These are phyloP conservation scores for Taiozyma sp. DNA, from an alignment of 1,139 yeast genomes.

Conservation along the genomic window DNA sequence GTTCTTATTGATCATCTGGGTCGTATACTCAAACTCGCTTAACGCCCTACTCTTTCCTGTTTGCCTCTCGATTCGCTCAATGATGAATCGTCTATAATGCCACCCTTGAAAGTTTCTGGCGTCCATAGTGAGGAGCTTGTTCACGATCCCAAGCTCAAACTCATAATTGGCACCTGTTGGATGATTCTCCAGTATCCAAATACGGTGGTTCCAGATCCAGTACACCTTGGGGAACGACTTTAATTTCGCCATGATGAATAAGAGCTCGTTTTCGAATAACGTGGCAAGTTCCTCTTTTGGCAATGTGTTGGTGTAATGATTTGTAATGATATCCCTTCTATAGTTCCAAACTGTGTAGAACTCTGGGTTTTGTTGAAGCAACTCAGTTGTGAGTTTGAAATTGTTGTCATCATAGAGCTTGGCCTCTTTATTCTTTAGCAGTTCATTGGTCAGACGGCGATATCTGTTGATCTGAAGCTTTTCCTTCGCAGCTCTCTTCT, in stretches of 20 bases:
- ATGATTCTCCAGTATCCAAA: slow-evolving; percentile 68
- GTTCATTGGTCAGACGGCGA: slow-evolving; percentile 37
- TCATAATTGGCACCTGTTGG: slow-evolving; percentile 56
- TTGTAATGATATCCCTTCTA: slow-evolving; percentile 63
- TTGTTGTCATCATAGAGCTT: slow-evolving; percentile 35
- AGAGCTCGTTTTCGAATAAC: slow-evolving; percentile 55
- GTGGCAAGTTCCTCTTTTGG: slow-evolving; percentile 17
- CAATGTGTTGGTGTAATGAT: slow-evolving; percentile 22
- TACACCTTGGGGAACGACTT: slow-evolving; percentile 80
- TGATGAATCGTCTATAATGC: slow-evolving; percentile 83
- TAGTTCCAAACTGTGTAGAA: slow-evolving; percentile 89
- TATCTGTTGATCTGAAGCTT: slow-evolving; percentile 50
- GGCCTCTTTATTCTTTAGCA: slow-evolving; percentile 35
- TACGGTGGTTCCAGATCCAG: slow-evolving; percentile 95
- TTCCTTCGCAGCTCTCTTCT: slow-evolving; percentile 53
- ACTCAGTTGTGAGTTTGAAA: slow-evolving; percentile 48
- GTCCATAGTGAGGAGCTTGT: slow-evolving; percentile 65
- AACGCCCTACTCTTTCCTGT: slow-evolving; percentile 28
- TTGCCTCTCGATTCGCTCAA: slow-evolving; percentile 43
- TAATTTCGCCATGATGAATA: slow-evolving; percentile 54
- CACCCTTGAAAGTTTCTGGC: slow-evolving; percentile 92
- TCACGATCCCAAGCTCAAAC: slow-evolving; percentile 63
- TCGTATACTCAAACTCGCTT: slow-evolving; percentile 73
- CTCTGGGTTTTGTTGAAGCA: slow-evolving; percentile 75
- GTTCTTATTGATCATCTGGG: slow-evolving; percentile 70